phyloP scores from a whole-genome alignment of 2,329 filamentous ascomycete genomes.

The Sarocladiaceae sp. region DNA sequence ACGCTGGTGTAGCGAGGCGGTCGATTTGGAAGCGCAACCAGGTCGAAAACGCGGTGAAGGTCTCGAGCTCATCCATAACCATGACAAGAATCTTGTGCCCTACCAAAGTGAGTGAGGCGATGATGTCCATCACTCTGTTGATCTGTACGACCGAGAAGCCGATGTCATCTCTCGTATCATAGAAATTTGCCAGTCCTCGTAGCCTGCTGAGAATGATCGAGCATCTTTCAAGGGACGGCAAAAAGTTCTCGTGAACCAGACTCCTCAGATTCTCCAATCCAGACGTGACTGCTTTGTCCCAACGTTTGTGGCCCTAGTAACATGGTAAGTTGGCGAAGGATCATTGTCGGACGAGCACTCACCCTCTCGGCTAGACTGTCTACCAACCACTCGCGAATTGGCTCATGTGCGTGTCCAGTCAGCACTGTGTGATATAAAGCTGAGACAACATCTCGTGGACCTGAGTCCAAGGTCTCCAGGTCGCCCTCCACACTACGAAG shows the following conservation, averaged over 20 bases:
- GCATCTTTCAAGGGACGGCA: slow-evolving; percentile 82
- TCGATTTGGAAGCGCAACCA: slow-evolving; percentile 87
- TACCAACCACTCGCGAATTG: slow-evolving; percentile 81
- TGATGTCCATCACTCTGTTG: slow-evolving; percentile 61
- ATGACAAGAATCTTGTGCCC: slow-evolving; percentile 68
- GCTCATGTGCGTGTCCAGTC: slow-evolving; percentile 73
- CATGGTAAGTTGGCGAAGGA: slow-evolving; percentile 12
- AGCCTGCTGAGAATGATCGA: slow-evolving; percentile 78
- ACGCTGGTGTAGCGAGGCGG: slow-evolving; percentile 59
- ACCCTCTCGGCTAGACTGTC: slow-evolving; percentile 78
- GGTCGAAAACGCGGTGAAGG: slow-evolving; percentile 73
- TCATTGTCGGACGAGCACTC: slow-evolving; percentile 25
- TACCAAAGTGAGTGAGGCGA: slow-evolving; percentile 71
- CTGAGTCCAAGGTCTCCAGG: slow-evolving; percentile 55
- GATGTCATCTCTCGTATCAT: slow-evolving; percentile 61
- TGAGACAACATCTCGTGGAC: slow-evolving; percentile 60
- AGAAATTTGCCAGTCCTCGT: slow-evolving; percentile 76
- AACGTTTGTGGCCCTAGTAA: slow-evolving; percentile 78
- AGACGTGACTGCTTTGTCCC: slow-evolving; percentile 81
- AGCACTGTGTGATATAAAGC: slow-evolving; percentile 80
- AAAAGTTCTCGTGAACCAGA: slow-evolving; percentile 79
- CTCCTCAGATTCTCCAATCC: slow-evolving; percentile 75
- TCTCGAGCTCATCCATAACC: slow-evolving; percentile 70
- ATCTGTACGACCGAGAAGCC: slow-evolving; percentile 63
- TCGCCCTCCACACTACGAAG: slow-evolving; percentile 74